Conservation (phyloP, 1,284 basidiomycete genomes). For the Cutaneotrichosporon mucoides region DNA sequence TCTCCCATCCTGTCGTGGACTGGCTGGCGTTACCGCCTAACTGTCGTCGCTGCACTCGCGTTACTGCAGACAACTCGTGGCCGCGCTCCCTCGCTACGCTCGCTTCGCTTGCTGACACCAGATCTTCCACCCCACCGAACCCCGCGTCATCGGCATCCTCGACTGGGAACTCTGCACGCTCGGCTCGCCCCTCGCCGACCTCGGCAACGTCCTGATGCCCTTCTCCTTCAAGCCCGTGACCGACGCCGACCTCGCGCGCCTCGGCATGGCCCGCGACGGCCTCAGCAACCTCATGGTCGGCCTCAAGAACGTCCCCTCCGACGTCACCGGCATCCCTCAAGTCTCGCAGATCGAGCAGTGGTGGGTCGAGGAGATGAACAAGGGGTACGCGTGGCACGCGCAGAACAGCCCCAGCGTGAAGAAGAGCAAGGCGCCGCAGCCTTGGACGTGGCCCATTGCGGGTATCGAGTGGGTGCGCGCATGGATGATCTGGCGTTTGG, state of each 20-base stretch:
- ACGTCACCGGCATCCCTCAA: conserved; percentile 59
- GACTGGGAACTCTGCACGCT: conserved; percentile 97
- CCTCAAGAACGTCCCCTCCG: conserved; percentile 61
- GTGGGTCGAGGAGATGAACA: conserved; percentile 47
- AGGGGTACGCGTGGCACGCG: conserved; percentile 27
- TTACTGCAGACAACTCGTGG: too few relatives aligned
- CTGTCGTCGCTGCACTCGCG: too few relatives aligned
- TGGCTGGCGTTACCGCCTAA: too few relatives aligned
- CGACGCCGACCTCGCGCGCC: background rate
- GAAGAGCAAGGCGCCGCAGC: background rate
- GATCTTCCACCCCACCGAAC: conserved; percentile 80
- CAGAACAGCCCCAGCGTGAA: conserved; percentile 1
- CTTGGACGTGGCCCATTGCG: conserved; percentile 40
- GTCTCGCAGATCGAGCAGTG: conserved; percentile 64
- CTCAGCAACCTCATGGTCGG: conserved; percentile 27
- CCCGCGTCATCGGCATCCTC: conserved; percentile 85
- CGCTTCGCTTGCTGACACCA: background rate
- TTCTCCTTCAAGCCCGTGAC: conserved; percentile 6
- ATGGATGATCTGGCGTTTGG: conserved; percentile 56
- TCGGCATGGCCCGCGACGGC: background rate
- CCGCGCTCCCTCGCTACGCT: too few relatives aligned
- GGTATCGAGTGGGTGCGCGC: conserved; percentile 40
- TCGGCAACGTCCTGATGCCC: conserved; percentile 64
- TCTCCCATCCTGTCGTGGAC: too few relatives aligned
- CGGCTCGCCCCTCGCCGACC: conserved; percentile 82